A percentile compares a stretch with the other conserved stretches of the same genome.
phyloP scores from a whole-genome alignment of 768 basidiomycete species.

The Trametes coccinea region DNA sequence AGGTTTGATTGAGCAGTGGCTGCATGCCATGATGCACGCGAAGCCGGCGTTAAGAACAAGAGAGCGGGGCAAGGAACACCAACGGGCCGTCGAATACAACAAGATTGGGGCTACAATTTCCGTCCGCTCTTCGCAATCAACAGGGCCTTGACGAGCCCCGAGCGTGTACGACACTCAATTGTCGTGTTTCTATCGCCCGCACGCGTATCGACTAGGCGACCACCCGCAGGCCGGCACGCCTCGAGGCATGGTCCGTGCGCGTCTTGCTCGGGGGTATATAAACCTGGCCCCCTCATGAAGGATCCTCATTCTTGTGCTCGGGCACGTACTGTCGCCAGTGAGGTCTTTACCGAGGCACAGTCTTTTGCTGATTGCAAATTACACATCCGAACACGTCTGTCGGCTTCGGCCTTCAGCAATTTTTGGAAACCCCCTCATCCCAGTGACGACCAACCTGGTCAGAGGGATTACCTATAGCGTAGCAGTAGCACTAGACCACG shows the following conservation, averaged over 20 bases:
- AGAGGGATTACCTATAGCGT: slow-evolving; percentile 16
- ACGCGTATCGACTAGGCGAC: not conserved
- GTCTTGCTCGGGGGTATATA: slow-evolving; percentile 41
- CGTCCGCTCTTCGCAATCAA: not conserved
- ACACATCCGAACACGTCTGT: slow-evolving; percentile 95
- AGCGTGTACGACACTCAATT: no score
- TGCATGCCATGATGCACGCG: not conserved
- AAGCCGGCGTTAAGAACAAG: not conserved
- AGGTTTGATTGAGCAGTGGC: not conserved
- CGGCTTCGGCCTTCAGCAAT: slow-evolving; percentile 87
- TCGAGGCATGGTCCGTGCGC: slow-evolving; percentile 55
- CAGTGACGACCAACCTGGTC: slow-evolving; percentile 18
- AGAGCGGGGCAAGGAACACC: not conserved
- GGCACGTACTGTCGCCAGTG: slow-evolving; percentile 95
- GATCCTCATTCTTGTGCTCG: slow-evolving; percentile 78
- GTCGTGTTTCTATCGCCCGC: no score
- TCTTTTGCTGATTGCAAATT: slow-evolving; percentile 97
- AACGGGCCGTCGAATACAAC: not conserved
- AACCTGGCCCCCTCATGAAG: not conserved
- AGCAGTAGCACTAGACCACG: not conserved
- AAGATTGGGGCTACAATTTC: not conserved
- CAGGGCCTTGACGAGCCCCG: no score
- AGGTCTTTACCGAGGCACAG: slow-evolving; percentile 95
- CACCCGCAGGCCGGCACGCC: slow-evolving; percentile 5
- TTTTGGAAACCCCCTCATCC: slow-evolving; percentile 62